These are phyloP conservation scores for Saccharum officinarum DNA, from an alignment of 176 grass and related monocot species.

Conservation along the genomic window DNA sequence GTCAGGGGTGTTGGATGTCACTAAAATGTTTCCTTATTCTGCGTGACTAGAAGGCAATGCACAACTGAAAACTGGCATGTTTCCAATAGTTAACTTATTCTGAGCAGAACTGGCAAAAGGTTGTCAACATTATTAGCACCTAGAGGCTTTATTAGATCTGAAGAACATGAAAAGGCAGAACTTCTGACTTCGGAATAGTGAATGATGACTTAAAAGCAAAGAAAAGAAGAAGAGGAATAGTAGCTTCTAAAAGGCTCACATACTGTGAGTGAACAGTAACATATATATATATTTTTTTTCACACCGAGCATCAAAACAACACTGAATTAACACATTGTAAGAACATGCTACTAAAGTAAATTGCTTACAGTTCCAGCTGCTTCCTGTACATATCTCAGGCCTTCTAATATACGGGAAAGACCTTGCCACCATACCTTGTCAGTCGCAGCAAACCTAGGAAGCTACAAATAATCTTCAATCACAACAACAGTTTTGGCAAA, in stretches of 20 bases:
- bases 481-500: constrained; percentile 15
- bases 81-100: neutral
- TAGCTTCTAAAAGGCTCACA: neutral
- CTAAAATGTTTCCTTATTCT: neutral
- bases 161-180: neutral
- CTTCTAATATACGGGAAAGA: constrained; percentile 69
- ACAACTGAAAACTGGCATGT: neutral
- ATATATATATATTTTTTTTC: no score
- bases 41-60: neutral
- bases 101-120: neutral
- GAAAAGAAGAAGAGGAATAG: neutral
- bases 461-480: constrained; percentile 39
- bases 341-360: constrained; percentile 16
- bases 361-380: constrained; percentile 71
- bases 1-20: neutral
- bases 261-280: neutral
- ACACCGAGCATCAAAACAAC: neutral
- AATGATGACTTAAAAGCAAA: neutral
- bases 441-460: constrained; percentile 59
- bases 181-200: neutral
- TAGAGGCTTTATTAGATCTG: neutral
- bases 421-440: constrained; percentile 89
- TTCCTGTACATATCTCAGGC: constrained; percentile 70
- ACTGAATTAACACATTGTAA: neutral
- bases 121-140: neutral